Conservation (phyloP, 495 filamentous ascomycete species). For the Bacidia gigantensis region DNA sequence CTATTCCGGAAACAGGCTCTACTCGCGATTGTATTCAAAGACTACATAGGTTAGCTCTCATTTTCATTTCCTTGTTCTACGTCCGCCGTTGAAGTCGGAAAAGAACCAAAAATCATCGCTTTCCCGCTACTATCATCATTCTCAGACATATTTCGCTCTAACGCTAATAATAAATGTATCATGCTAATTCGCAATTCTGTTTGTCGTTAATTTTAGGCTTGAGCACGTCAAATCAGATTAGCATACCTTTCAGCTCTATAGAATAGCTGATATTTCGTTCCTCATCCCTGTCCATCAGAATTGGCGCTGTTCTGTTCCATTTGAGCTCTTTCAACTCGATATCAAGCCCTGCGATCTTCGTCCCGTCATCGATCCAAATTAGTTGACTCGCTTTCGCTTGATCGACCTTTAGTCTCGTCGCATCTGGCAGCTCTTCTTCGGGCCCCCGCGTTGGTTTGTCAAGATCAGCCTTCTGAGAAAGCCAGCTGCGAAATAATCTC, state of each 20-base stretch:
- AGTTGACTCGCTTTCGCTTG: slow-evolving; percentile 19
- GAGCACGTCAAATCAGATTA: not conserved
- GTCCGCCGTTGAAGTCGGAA: slow-evolving; percentile 17
- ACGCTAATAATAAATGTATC: slow-evolving; percentile 39
- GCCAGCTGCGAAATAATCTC: slow-evolving; percentile 56
- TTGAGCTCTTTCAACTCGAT: slow-evolving; percentile 35
- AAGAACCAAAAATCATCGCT: slow-evolving; percentile 43
- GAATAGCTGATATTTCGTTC: slow-evolving; percentile 45
- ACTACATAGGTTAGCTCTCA: not conserved
- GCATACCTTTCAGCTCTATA: slow-evolving; percentile 44
- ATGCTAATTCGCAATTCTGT: slow-evolving; percentile 46
- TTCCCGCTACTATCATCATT: slow-evolving; percentile 36
- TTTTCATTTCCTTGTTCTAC: not conserved
- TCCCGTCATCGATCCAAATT: slow-evolving; percentile 43
- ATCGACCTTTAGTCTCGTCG: not conserved
- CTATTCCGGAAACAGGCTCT: too few species aligned
- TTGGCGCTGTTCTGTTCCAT: slow-evolving; percentile 20
- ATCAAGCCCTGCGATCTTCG: slow-evolving; percentile 41
- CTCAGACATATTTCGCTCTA: slow-evolving; percentile 43
- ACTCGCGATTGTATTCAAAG: too few species aligned
- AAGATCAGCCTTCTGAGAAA: slow-evolving; percentile 30
- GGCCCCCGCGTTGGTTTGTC: slow-evolving; percentile 7
- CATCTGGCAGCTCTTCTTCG: not conserved
- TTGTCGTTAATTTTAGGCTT: slow-evolving; percentile 10
- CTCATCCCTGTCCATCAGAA: slow-evolving; percentile 40